Conservation (phyloP, 495 filamentous ascomycete genomes). For the Penicillium cinerascens region DNA sequence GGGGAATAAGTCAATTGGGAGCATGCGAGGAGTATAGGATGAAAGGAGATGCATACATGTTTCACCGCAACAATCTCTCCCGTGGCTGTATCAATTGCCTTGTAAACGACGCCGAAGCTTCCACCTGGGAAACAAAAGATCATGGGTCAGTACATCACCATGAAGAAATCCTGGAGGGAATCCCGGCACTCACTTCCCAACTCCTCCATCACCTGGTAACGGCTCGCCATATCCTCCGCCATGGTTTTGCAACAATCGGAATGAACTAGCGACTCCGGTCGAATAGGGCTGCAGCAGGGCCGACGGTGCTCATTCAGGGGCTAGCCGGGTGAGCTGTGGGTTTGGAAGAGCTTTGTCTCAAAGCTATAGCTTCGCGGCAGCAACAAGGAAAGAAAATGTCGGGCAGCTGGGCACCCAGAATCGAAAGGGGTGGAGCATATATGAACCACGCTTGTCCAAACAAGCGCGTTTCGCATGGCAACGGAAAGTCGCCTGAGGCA, state of each 20-base stretch:
- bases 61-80: conserved; percentile 92
- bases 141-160: conserved; percentile 8
- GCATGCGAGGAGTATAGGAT: conserved; percentile 14
- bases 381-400: conserved; percentile 11
- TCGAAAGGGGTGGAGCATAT: conserved; percentile 27
- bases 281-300: conserved; percentile 16
- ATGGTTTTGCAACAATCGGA: conserved; percentile 32
- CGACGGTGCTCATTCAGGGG: conserved; percentile 21
- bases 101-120: conserved; percentile 96
- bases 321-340: conserved; percentile 4
- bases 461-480: conserved; percentile 43
- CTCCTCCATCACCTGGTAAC: conserved; percentile 90
- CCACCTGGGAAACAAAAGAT: conserved; percentile 56
- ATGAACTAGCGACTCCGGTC: conserved; percentile 17
- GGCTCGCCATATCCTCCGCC: conserved; percentile 65
- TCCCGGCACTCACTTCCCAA: conserved; percentile 68
- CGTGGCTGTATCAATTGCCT: conserved; percentile 80
- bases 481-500: conserved; percentile 28
- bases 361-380: conserved; percentile 6
- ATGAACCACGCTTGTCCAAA: conserved; percentile 27
- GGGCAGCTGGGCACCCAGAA: conserved; percentile 2
- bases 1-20: conserved; percentile 21
- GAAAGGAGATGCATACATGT: conserved; percentile 55
- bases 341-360: neutral
- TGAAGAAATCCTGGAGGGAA: neutral